Base-by-base conservation (phyloP, 1,139 yeast species). In the Citeromyces hawaiiensis region DNA sequence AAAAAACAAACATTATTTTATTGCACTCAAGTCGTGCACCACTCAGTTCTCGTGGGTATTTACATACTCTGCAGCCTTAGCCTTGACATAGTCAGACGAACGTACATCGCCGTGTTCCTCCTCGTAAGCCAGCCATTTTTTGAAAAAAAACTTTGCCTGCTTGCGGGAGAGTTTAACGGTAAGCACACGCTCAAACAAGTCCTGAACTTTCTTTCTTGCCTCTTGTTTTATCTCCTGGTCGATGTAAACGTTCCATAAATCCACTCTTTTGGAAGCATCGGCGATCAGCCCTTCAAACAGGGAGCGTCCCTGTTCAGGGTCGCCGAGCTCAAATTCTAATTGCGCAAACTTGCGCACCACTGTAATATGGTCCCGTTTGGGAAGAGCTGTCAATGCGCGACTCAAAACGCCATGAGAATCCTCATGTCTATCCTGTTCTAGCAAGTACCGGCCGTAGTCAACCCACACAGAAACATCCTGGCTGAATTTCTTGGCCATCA, bases 301-400 rank as follows among this genome's bases (percentile, higher is more conserved):
- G 1, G 96, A 83, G 59, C 97, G 77, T 41, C 94, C 98, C 57
- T 91, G 93, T 61, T 91, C 98, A 9, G 85, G 66, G 48, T 86
- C 95, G 48, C 97, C 97, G 55, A 79, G 76, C 47, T 70, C 58
- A 56, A 80, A 91, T 60, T 91, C 97, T 40, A 88, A 63, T 56
- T 82, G 91, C 21, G 95, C 96, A 61, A 85, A 88, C 59, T 83
- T 87, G 52, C 80, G 73, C 14, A 86, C 94, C 43, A 81, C 74
- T 47, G 83, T 93, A 46, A 85, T 70, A 51, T 87, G 96, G 41
- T 72, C 72, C 47, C 83, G 70, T 60, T 78, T 80, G 31, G 94
- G 85, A 46, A 88, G 68, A 10, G 72, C 64, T 51, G 73, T 79
- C 48, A 87, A 65, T 2, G 96, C 87, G 44, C 70, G 74, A 16